phyloP scores from a whole-genome alignment of 2,329 filamentous ascomycete genomes.

The Tolypocladium cylindrosporum region DNA sequence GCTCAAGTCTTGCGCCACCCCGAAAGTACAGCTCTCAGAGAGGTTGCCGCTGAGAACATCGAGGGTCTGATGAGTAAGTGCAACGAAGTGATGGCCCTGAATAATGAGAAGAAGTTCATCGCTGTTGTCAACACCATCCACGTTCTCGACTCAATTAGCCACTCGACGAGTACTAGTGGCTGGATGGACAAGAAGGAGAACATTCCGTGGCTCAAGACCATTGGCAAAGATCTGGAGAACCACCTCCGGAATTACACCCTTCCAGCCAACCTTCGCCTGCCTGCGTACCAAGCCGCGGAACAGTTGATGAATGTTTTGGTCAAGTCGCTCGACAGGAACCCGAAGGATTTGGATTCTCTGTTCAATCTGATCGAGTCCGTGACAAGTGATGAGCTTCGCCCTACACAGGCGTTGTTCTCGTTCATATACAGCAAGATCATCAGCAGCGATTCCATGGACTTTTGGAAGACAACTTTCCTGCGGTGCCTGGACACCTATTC shows the following conservation, averaged over 20 bases:
- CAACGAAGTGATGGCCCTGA: conserved; percentile 51
- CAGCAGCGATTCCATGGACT: conserved; percentile 72
- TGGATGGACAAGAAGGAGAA: conserved; percentile 64
- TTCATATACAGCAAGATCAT: conserved; percentile 85
- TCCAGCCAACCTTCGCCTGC: conserved; percentile 63
- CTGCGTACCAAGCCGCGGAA: conserved; percentile 81
- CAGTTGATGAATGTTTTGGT: conserved; percentile 81
- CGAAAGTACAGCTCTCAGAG: conserved; percentile 64
- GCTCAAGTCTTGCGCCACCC: conserved; percentile 73
- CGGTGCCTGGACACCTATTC: conserved; percentile 84
- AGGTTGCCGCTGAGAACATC: conserved; percentile 63
- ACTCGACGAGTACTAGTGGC: conserved; percentile 50
- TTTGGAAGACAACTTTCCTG: conserved; percentile 72
- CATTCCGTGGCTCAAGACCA: conserved; percentile 49
- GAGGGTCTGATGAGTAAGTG: conserved; percentile 61
- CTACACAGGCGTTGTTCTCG: conserved; percentile 62
- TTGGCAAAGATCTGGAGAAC: conserved; percentile 69
- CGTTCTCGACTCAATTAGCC: conserved; percentile 68
- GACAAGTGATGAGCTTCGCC: conserved; percentile 72
- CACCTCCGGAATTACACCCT: conserved; percentile 63
- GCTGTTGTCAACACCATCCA: conserved; percentile 83
- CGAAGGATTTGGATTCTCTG: conserved; percentile 70
- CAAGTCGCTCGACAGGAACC: conserved; percentile 64
- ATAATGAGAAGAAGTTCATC: conserved; percentile 57
- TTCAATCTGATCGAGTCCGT: conserved; percentile 78